phyloP scores from a whole-genome alignment of 129 eudicot species.

The Erigeron canadensis region DNA sequence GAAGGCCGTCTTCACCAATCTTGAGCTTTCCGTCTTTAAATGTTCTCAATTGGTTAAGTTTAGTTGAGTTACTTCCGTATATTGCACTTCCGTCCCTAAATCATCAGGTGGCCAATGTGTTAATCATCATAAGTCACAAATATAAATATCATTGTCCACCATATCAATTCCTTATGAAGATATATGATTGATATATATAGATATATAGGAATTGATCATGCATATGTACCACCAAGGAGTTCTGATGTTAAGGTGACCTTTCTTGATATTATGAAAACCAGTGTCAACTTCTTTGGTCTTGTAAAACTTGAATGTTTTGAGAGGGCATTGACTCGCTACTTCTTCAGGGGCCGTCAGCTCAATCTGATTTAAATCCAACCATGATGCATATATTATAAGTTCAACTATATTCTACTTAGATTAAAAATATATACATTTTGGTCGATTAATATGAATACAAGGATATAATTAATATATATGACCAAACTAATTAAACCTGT shows the following conservation, averaged over 20 bases:
- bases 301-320: slow-evolving; percentile 54
- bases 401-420: neutral
- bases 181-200: no score
- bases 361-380: slow-evolving; percentile 29
- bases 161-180: no score
- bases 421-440: neutral
- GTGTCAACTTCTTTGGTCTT: slow-evolving; percentile 49
- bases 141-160: neutral
- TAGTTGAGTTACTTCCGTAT: slow-evolving; percentile 45
- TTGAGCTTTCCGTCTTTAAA: slow-evolving; percentile 64
- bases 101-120: no score
- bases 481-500: no score
- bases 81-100: slow-evolving; percentile 64
- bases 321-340: slow-evolving; percentile 62
- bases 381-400: neutral
- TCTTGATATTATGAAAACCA: slow-evolving; percentile 43
- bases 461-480: no score
- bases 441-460: neutral
- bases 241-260: slow-evolving; percentile 53
- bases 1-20: slow-evolving; percentile 54
- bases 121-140: neutral
- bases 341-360: slow-evolving; percentile 57
- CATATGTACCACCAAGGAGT: slow-evolving; percentile 73
- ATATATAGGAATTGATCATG: neutral
- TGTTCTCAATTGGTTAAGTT: slow-evolving; percentile 42